Conservation (phyloP, 1,139 yeast genomes). For the Zygosaccharomyces pseudobailii region DNA sequence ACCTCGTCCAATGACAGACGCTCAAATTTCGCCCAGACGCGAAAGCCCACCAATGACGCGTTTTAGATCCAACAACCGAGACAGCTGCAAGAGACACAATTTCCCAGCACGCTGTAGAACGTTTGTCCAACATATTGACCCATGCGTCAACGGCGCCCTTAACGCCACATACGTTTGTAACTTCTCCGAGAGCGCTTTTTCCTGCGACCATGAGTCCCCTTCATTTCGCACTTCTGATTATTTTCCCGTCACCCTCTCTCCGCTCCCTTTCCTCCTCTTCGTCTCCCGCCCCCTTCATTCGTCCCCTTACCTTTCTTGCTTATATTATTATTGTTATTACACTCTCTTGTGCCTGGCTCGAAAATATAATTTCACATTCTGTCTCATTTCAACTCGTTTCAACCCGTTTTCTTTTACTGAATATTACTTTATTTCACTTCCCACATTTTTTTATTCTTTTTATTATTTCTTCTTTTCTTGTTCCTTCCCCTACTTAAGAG, state of each 20-base stretch:
- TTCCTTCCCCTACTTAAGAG: background rate
- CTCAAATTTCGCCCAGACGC: background rate
- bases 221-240: background rate
- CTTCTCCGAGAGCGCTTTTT: background rate
- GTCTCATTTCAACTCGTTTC: background rate
- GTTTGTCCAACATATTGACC: background rate
- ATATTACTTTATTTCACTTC: background rate
- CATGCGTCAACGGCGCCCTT: background rate
- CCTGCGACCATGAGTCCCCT: too few species aligned
- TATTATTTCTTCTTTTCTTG: background rate
- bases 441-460: background rate
- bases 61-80: background rate
- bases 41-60: background rate
- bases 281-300: background rate
- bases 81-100: background rate
- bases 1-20: background rate
- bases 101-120: background rate
- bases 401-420: background rate
- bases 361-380: background rate
- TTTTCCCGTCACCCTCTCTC: background rate
- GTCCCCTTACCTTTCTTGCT: background rate
- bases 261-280: background rate
- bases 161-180: background rate
- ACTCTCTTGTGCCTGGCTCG: background rate
- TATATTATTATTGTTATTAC: background rate